Conservation (phyloP, 2,329 filamentous ascomycete species). For the Elsinoe perseae region DNA sequence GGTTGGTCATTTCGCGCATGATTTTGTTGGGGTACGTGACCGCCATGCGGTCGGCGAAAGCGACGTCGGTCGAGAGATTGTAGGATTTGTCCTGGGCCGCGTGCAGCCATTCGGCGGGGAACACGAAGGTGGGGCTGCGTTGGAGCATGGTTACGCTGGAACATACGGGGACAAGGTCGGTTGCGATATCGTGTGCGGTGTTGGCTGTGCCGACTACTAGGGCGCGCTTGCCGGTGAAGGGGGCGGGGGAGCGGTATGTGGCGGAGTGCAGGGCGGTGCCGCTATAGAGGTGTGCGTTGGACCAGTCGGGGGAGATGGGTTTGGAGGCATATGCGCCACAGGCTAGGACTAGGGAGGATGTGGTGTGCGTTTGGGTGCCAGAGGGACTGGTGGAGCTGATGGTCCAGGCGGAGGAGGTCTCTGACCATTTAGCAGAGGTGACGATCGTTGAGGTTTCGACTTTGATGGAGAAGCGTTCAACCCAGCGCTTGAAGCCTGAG, state of each 20-base stretch:
- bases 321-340: constrained; percentile 28
- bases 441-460: constrained; percentile 34
- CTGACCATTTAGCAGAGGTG: constrained; percentile 34
- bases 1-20: constrained; percentile 28
- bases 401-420: constrained; percentile 33
- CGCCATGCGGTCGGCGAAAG: constrained; percentile 21
- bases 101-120: constrained; percentile 28
- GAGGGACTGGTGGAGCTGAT: constrained; percentile 14
- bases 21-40: constrained; percentile 27
- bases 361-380: constrained; percentile 13
- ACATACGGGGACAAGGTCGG: constrained; percentile 40
- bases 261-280: constrained; percentile 33
- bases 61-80: constrained; percentile 19
- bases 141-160: constrained; percentile 42
- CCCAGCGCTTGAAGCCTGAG: constrained; percentile 33
- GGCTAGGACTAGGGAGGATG: constrained; percentile 29
- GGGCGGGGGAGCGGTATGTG: constrained; percentile 28
- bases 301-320: constrained; percentile 22
- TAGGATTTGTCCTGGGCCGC: constrained; percentile 19
- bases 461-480: constrained; percentile 33
- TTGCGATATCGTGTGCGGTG: constrained; percentile 43
- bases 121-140: constrained; percentile 36
- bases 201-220: constrained; percentile 44
- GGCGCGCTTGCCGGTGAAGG: constrained; percentile 36
- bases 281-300: constrained; percentile 27